These are phyloP conservation scores for Lecanicillium sp. DNA, from an alignment of 2,329 filamentous ascomycete species.

Conservation along the genomic window DNA sequence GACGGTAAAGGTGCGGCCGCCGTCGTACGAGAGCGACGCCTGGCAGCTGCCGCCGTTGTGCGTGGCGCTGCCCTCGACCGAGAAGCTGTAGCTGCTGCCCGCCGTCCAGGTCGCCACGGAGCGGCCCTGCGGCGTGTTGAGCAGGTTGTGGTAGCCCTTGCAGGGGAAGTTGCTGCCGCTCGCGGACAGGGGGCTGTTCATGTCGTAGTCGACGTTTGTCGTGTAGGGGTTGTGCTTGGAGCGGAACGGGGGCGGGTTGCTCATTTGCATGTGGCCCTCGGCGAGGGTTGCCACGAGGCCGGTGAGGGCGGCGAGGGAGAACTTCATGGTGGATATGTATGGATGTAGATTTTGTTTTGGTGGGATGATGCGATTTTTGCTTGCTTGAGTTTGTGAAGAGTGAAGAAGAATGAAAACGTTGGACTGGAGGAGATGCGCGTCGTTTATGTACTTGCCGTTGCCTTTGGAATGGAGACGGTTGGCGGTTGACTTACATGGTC, in stretches of 20 bases:
- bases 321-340: slow-evolving; percentile 24
- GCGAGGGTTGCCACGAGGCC: slow-evolving; percentile 26
- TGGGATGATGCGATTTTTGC: neutral
- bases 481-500: too few species aligned
- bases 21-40: slow-evolving; percentile 62
- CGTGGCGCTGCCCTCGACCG: slow-evolving; percentile 47
- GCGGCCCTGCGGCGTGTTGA: slow-evolving; percentile 35
- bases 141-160: slow-evolving; percentile 49
- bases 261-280: slow-evolving; percentile 45
- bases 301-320: slow-evolving; percentile 25
- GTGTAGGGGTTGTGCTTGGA: slow-evolving; percentile 43
- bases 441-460: too few species aligned
- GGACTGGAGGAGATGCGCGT: too few species aligned
- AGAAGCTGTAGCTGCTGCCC: slow-evolving; percentile 52
- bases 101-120: slow-evolving; percentile 52
- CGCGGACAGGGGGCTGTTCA: slow-evolving; percentile 56
- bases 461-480: too few species aligned
- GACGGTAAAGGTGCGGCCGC: slow-evolving; percentile 58
- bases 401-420: too few species aligned
- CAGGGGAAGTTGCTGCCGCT: slow-evolving; percentile 63
- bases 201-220: slow-evolving; percentile 56
- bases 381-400: too few species aligned
- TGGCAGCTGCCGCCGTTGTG: slow-evolving; percentile 67
- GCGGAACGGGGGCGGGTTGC: slow-evolving; percentile 38
- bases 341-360: neutral